Conservation (phyloP, 1,139 yeast species). For the Yamadazyma dendronema region DNA sequence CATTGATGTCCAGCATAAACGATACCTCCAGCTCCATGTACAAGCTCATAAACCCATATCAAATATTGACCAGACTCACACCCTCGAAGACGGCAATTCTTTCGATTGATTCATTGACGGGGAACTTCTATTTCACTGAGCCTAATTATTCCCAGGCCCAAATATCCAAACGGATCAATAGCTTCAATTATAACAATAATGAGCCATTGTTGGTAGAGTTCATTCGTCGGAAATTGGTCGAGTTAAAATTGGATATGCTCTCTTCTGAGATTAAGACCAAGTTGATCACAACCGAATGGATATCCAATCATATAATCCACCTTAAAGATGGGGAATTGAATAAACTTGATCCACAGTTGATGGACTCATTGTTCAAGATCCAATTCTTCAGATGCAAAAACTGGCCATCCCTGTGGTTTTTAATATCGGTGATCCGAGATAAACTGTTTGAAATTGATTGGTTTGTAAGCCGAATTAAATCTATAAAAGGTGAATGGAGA, state of each 20-base stretch:
- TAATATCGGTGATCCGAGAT: constrained; percentile 47
- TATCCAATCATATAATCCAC: constrained; percentile 53
- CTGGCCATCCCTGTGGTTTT: constrained; percentile 76
- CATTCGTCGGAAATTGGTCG: constrained; percentile 39
- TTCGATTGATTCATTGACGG: constrained; percentile 47
- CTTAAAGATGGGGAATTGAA: constrained; percentile 38
- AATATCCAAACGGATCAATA: constrained; percentile 34
- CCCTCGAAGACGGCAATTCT: constrained; percentile 36
- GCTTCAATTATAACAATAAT: constrained; percentile 21
- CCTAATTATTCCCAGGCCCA: constrained; percentile 42
- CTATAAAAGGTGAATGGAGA: constrained; percentile 63
- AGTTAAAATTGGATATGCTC: constrained; percentile 53
- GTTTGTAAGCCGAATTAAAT: constrained; percentile 64
- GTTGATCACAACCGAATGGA: constrained; percentile 67
- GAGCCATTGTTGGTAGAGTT: constrained; percentile 33
- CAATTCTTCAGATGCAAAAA: constrained; percentile 60
- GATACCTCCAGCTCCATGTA: constrained; percentile 10
- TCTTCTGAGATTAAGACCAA: constrained; percentile 51
- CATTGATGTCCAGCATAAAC: constrained; percentile 26
- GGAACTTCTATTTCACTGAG: constrained; percentile 42
- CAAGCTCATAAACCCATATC: constrained; percentile 31
- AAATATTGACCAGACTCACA: constrained; percentile 34
- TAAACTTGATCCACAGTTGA: constrained; percentile 18
- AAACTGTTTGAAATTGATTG: constrained; percentile 49
- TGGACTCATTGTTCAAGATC: constrained; percentile 19